Percentiles rank a stretch among this genome's conserved stretches.
Evolutionary conservation across 176 grass and related monocot species (phyloP).

Genomic region (Themeda triandra): DNA sequence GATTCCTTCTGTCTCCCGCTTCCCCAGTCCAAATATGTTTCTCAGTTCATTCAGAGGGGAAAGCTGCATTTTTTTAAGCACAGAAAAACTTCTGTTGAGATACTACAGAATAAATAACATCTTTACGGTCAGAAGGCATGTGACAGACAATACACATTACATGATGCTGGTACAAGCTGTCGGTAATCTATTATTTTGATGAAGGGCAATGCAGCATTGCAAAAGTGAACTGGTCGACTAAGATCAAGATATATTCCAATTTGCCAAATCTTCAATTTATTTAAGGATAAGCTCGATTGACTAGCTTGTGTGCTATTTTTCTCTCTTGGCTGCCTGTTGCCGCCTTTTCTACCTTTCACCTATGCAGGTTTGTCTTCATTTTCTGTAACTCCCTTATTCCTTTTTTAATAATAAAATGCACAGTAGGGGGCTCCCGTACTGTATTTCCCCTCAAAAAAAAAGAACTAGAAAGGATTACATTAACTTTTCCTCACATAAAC

Average conservation of each 20-base stretch:
- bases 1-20: conserved; percentile 84
- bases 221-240: conserved; percentile 6
- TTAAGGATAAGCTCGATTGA: neutral
- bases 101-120: conserved; percentile 7
- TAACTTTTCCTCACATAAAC: neutral
- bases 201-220: neutral
- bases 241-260: conserved; percentile 30
- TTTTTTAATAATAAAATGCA: neutral
- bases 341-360: neutral
- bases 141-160: neutral
- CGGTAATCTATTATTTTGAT: neutral
- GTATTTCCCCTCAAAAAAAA: neutral
- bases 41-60: conserved; percentile 75
- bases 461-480: neutral
- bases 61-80: conserved; percentile 64
- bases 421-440: neutral
- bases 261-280: neutral
- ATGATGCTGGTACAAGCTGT: neutral
- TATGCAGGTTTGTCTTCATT: neutral
- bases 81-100: conserved; percentile 31
- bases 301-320: neutral
- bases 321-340: neutral
- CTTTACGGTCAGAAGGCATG: conserved; percentile 5
- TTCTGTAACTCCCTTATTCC: neutral
- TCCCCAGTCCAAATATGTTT: conserved; percentile 95